Conservation (phyloP, 2,329 filamentous ascomycete genomes). For the Fusarium bulbicola region DNA sequence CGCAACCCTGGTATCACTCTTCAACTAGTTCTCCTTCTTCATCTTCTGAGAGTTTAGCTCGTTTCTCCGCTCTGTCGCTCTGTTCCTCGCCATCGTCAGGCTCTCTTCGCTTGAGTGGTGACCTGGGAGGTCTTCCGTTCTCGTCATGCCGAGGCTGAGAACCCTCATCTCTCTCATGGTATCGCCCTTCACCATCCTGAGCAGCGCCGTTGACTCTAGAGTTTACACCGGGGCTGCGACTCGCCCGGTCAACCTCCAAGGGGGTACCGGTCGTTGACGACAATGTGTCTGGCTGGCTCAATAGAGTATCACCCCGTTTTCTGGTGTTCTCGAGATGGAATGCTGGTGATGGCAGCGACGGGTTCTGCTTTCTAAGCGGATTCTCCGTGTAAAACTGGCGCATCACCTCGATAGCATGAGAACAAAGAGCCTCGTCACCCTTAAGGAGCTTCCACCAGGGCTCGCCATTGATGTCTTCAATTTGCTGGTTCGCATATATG, state of each 20-base stretch:
- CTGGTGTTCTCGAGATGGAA: slow-evolving; percentile 67
- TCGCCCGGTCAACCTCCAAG: slow-evolving; percentile 57
- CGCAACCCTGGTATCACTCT: slow-evolving; percentile 33
- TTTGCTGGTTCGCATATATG: slow-evolving; percentile 75
- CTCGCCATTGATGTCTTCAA: slow-evolving; percentile 78
- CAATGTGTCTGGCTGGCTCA: slow-evolving; percentile 54
- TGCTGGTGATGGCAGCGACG: slow-evolving; percentile 61
- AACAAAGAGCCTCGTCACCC: slow-evolving; percentile 75
- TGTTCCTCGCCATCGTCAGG: slow-evolving; percentile 47
- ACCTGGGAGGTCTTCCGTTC: slow-evolving; percentile 46
- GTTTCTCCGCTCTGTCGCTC: slow-evolving; percentile 53
- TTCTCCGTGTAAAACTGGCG: slow-evolving; percentile 73
- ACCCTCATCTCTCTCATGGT: slow-evolving; percentile 43
- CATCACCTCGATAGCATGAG: slow-evolving; percentile 79
- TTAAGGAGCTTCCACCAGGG: slow-evolving; percentile 89
- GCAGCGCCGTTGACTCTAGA: slow-evolving; percentile 52
- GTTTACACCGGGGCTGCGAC: slow-evolving; percentile 61
- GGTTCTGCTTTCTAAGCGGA: slow-evolving; percentile 66
- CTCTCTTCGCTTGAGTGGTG: slow-evolving; percentile 56
- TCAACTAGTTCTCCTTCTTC: slow-evolving; percentile 60
- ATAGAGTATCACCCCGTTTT: slow-evolving; percentile 55
- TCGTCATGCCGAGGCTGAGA: slow-evolving; percentile 48
- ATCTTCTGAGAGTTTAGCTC: slow-evolving; percentile 57
- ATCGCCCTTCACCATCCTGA: slow-evolving; percentile 44
- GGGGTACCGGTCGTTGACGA: slow-evolving; percentile 62